phyloP scores from a whole-genome alignment of 176 grass and related monocot species.

The Oryza officinalis region DNA sequence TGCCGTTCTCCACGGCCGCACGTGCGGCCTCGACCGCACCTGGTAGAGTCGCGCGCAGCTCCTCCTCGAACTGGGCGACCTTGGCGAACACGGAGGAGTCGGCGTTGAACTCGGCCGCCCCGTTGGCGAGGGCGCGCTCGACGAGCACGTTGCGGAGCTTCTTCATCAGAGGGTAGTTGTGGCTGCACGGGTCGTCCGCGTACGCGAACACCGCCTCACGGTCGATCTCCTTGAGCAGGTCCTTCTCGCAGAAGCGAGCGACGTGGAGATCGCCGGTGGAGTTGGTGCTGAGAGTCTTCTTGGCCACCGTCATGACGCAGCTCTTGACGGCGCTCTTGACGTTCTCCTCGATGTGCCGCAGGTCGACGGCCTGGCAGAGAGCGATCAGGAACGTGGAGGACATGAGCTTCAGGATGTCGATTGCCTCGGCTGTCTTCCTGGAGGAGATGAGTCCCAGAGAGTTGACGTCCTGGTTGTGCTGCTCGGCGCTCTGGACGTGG shows the following conservation, averaged over 20 bases:
- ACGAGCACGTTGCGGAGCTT: slow-evolving; percentile 69
- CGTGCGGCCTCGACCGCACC: slow-evolving; percentile 45
- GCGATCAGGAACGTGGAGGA: slow-evolving; percentile 65
- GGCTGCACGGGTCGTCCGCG: slow-evolving; percentile 72
- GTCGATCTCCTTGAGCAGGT: slow-evolving; percentile 58
- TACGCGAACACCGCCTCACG: slow-evolving; percentile 64
- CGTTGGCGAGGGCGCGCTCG: slow-evolving; percentile 57
- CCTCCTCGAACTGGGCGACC: slow-evolving; percentile 61
- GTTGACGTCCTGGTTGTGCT: slow-evolving; percentile 93
- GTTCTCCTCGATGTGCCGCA: slow-evolving; percentile 77
- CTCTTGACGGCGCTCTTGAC: slow-evolving; percentile 56
- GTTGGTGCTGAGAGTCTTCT: slow-evolving; percentile 58
- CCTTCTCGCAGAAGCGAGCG: slow-evolving; percentile 61
- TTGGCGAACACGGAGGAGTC: slow-evolving; percentile 61
- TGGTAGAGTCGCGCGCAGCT: slow-evolving; percentile 42
- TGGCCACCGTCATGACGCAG: slow-evolving; percentile 54
- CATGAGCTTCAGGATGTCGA: slow-evolving; percentile 85
- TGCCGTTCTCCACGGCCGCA: slow-evolving; percentile 49
- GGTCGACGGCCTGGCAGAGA: slow-evolving; percentile 64
- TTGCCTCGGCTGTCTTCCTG: slow-evolving; percentile 68
- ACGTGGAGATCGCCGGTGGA: slow-evolving; percentile 46
- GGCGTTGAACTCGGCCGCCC: slow-evolving; percentile 43
- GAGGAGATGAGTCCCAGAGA: slow-evolving; percentile 73
- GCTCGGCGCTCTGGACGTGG: slow-evolving; percentile 89
- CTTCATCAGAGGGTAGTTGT: slow-evolving; percentile 66